Base-by-base conservation (phyloP, 345 rosid genomes). In the Luvunga scandens region DNA sequence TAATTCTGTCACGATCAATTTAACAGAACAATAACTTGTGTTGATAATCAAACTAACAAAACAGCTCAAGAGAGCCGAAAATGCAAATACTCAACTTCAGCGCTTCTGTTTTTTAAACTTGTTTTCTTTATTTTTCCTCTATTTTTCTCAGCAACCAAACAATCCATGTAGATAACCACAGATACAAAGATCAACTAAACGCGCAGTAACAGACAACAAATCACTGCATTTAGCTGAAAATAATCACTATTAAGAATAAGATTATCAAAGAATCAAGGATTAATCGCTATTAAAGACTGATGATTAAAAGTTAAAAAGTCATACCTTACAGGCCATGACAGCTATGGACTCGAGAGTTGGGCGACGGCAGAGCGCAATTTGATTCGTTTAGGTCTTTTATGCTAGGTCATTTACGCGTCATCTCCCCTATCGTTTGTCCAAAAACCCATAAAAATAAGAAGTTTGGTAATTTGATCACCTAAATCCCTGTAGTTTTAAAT, bases 71-170 rank as follows among this genome's bases (percentile, higher is more conserved):
- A 48, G 22, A 27, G 45, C 25, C 42, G 36, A 50, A 50, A 50
- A 50, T 16, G 56, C 21, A 50, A 50, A 13, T 3, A 50, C 16
- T 50, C 6, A 50, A 18, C 21, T 42, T 50, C 4, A 13, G 19
- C 56, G 16, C 39, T 42, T 69, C 42, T 8, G 4, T n/a, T 57
- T 67, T 31, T 34, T 10, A 18, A 30, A 8, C 62, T 48, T 34
- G 7, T 2, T 30, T 13, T n/a, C 24, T 50, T 42, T 77, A 19
- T 2, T n/a, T 33, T 64, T 71, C 59, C 78, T 28, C 38, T 24
- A 10, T 9, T 73, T 81, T 60, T 73, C 72, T 73, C 65, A 24
- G 72, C 75, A 72, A 38, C 42, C 8, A 38, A 7, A 38, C 42
- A 38, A 38, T 9, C 42, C 42, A 38, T 38, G 42, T 48, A 14